A percentile compares a stretch with the other conserved stretches of the same genome.
Evolutionary conservation across 2,329 filamentous ascomycete genomes (phyloP).

Genomic region (Claviceps sp.): DNA sequence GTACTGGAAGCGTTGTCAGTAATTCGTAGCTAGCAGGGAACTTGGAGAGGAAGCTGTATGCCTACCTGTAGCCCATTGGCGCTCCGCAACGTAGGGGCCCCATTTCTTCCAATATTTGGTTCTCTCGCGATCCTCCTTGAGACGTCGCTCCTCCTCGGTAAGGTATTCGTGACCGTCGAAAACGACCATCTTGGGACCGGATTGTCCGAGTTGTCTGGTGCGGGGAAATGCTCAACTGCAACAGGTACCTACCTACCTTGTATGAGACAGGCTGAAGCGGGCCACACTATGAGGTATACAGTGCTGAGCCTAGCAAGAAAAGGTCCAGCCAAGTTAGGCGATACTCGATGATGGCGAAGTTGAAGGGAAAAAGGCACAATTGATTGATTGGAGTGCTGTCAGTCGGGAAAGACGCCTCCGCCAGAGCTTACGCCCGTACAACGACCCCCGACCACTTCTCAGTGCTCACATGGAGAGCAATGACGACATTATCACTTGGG

Average conservation of each 20-base stretch:
- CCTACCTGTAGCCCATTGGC: conserved; percentile 88
- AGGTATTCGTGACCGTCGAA: conserved; percentile 79
- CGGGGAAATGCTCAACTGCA: conserved; percentile 2
- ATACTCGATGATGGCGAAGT: not conserved
- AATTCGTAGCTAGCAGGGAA: conserved; percentile 4
- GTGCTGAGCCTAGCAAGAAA: not conserved
- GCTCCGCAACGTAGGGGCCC: conserved; percentile 86
- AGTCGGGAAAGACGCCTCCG: not conserved
- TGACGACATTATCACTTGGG: not conserved
- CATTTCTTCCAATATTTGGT: conserved; percentile 97
- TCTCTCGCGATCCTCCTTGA: conserved; percentile 72
- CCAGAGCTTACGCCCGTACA: not conserved
- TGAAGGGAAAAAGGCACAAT: not conserved
- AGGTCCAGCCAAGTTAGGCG: not conserved
- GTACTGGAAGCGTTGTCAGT: conserved; percentile 34
- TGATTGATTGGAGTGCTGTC: not conserved
- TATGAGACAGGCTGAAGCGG: conserved; percentile 1
- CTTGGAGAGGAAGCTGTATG: conserved; percentile 4
- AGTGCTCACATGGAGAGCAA: not conserved
- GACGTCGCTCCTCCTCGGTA: conserved; percentile 78
- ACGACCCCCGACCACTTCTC: not conserved
- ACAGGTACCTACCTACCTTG: no score
- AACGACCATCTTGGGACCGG: conserved; percentile 56
- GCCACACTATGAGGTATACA: not conserved
- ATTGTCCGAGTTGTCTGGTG: not conserved